These are phyloP conservation scores for Nakaseomyces bracarensis DNA, from an alignment of 1,139 yeast genomes.

Conservation along the genomic window DNA sequence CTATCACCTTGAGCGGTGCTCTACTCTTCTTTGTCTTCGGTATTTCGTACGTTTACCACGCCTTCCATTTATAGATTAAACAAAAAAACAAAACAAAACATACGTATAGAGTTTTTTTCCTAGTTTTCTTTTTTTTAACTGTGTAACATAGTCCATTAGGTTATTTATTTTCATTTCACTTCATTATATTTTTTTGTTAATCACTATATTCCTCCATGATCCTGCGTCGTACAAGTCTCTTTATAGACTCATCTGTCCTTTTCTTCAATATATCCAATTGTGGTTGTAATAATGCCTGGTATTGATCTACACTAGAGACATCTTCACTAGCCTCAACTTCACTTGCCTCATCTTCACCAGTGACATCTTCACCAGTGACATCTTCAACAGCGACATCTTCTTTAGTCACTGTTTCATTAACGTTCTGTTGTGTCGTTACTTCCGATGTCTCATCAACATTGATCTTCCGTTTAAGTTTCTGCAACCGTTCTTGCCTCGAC, in stretches of 20 bases:
- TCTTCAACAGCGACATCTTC: no score
- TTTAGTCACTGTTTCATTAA: no score
- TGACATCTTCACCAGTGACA: background rate
- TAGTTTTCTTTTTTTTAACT: background rate
- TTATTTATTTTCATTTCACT: background rate
- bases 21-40: constrained; percentile 77
- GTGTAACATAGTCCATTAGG: background rate
- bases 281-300: no score
- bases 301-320: no score
- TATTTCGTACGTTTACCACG: constrained; percentile 67
- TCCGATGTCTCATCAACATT: no score
- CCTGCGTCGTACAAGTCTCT: constrained; percentile 36
- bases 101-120: no score
- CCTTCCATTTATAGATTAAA: constrained; percentile 28
- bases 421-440: no score
- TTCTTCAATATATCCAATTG: constrained; percentile 34
- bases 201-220: constrained; percentile 17
- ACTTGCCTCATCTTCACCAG: background rate
- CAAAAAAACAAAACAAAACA: background rate
- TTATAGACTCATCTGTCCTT: constrained; percentile 36
- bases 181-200: background rate
- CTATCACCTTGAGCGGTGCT: constrained; percentile 87
- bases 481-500: background rate
- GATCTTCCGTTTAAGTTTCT: background rate
- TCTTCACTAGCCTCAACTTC: background rate